Conservation (phyloP, 2,329 filamentous ascomycete species). For the Didymellaceae sp. region DNA sequence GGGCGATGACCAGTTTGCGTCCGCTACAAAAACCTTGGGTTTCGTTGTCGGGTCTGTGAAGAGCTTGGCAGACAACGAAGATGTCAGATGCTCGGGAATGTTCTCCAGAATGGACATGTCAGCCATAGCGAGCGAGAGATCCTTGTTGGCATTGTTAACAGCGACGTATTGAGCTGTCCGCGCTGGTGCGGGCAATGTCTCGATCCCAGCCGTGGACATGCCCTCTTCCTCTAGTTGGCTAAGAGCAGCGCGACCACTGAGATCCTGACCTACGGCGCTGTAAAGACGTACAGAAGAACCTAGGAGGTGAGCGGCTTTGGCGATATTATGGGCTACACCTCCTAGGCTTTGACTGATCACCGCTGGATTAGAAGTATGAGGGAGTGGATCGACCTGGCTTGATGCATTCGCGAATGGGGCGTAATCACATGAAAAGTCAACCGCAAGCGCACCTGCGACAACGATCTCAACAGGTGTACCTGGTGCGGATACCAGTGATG, state of each 20-base stretch:
- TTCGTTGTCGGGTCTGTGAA: slow-evolving; percentile 29
- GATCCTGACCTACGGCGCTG: slow-evolving; percentile 81
- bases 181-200: slow-evolving; percentile 50
- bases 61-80: slow-evolving; percentile 21
- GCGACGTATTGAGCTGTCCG: slow-evolving; percentile 92
- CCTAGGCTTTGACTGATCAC: slow-evolving; percentile 82
- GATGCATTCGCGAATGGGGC: slow-evolving; percentile 52
- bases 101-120: slow-evolving; percentile 85
- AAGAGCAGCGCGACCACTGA: slow-evolving; percentile 76
- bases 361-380: slow-evolving; percentile 86
- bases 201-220: slow-evolving; percentile 70
- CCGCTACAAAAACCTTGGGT: slow-evolving; percentile 81
- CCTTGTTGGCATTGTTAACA: slow-evolving; percentile 82
- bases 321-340: slow-evolving; percentile 91
- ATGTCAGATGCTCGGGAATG: slow-evolving; percentile 35
- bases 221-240: slow-evolving; percentile 68
- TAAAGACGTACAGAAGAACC: slow-evolving; percentile 73
- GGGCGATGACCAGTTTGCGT: slow-evolving; percentile 80
- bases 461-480: slow-evolving; percentile 65
- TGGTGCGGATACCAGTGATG: not conserved
- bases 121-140: slow-evolving; percentile 90
- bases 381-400: slow-evolving; percentile 54
- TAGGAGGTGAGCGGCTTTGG: slow-evolving; percentile 77
- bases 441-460: slow-evolving; percentile 86
- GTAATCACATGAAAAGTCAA: slow-evolving; percentile 88